Conservation (phyloP, 2,329 filamentous ascomycete genomes). For the Neonectria magnoliae region DNA sequence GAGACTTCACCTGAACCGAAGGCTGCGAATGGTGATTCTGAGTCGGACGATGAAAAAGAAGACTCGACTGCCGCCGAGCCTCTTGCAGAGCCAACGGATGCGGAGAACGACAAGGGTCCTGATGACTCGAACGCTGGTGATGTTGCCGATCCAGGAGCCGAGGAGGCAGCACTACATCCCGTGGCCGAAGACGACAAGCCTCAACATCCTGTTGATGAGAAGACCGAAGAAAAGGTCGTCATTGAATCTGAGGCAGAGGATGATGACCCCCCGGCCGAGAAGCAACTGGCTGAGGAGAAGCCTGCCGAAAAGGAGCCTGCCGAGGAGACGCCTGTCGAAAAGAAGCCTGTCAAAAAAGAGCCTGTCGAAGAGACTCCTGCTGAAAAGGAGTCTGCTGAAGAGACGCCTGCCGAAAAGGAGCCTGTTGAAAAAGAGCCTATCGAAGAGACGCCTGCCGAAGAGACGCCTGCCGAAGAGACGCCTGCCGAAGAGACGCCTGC, state of each 20-base stretch:
- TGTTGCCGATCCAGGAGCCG: not conserved
- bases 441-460: not conserved
- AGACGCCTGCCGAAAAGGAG: not conserved
- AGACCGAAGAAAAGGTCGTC: not conserved
- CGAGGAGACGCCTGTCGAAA: not conserved
- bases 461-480: conserved; percentile 10
- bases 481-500: conserved; percentile 8
- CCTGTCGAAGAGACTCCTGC: not conserved
- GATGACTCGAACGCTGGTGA: conserved; percentile 5
- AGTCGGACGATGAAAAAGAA: conserved; percentile 13
- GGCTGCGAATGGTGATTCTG: conserved; percentile 15
- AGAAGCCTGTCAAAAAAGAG: not conserved
- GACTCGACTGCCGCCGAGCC: conserved; percentile 18
- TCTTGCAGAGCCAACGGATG: conserved; percentile 4
- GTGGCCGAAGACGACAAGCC: conserved; percentile 9
- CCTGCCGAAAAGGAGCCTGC: not conserved
- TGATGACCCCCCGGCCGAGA: conserved; percentile 5
- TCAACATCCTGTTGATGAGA: conserved; percentile 6
- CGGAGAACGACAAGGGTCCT: conserved; percentile 9
- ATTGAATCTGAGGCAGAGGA: not conserved
- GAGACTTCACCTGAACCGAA: conserved; percentile 3
- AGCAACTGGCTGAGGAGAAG: conserved; percentile 7
- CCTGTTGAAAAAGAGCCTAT: too few species aligned
- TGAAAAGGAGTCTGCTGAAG: not conserved
- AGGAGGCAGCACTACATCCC: not conserved